Conservation (phyloP, 768 basidiomycete genomes). For the Leccinum disarticulatum region DNA sequence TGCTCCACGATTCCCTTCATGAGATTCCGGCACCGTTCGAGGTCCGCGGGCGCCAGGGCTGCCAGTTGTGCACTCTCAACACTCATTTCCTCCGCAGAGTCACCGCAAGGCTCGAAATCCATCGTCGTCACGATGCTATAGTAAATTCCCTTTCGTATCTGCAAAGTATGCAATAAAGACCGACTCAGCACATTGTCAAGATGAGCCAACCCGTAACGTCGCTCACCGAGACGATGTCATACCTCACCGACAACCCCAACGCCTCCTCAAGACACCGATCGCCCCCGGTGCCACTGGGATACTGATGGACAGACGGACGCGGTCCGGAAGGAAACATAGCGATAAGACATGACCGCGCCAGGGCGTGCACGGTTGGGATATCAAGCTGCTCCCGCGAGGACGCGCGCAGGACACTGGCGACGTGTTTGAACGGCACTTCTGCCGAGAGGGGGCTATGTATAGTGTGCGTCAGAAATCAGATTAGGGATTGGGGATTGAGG, state of each 20-base stretch:
- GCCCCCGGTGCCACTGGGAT: slow-evolving; percentile 7
- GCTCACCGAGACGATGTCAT: slow-evolving; percentile 51
- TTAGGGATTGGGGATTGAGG: neutral
- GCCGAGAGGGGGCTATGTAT: slow-evolving; percentile 45
- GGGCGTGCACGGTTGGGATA: slow-evolving; percentile 50
- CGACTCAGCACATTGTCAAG: neutral
- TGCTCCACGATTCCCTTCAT: slow-evolving; percentile 58
- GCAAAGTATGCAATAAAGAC: neutral
- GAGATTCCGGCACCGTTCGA: slow-evolving; percentile 46
- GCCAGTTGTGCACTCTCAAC: neutral
- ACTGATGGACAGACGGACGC: slow-evolving; percentile 40
- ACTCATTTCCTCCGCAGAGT: slow-evolving; percentile 4
- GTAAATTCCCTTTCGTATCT: slow-evolving; percentile 63
- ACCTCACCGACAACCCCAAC: slow-evolving; percentile 48
- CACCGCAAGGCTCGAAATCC: slow-evolving; percentile 49
- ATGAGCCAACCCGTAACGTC: neutral
- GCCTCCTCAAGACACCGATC: slow-evolving; percentile 47
- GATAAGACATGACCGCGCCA: slow-evolving; percentile 43
- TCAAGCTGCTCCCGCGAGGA: slow-evolving; percentile 56
- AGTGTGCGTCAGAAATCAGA: neutral
- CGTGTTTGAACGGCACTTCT: slow-evolving; percentile 43
- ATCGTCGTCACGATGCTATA: slow-evolving; percentile 63
- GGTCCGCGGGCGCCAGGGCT: slow-evolving; percentile 33
- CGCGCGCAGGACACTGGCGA: slow-evolving; percentile 57
- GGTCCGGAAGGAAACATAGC: slow-evolving; percentile 52